Conservation (phyloP, 2,329 filamentous ascomycete genomes). For the Colletotrichum eleusines region DNA sequence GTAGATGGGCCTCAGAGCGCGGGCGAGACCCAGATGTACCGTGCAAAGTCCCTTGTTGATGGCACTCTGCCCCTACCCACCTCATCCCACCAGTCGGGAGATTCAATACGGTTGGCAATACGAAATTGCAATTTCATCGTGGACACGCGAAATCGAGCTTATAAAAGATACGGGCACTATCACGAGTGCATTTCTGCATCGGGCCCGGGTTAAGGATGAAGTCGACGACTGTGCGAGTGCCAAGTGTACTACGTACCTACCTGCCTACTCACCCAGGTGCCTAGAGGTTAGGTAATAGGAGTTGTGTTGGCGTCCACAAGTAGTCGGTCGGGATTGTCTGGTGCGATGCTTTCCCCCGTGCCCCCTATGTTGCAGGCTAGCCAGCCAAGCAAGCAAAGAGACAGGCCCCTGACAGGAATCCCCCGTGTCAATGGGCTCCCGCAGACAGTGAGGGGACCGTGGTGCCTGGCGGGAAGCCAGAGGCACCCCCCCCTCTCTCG, state of each 20-base stretch:
- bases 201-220: background rate
- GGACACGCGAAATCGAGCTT: background rate
- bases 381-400: conserved; percentile 2
- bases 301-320: background rate
- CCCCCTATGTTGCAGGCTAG: no score
- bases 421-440: conserved; percentile 7
- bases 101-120: conserved; percentile 21
- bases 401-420: conserved; percentile 23
- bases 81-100: conserved; percentile 16
- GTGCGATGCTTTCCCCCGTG: background rate
- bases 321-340: no score
- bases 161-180: background rate
- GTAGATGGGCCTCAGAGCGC: conserved; percentile 1
- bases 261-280: no score
- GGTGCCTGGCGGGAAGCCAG: conserved; percentile 23
- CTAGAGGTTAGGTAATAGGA: no score
- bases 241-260: background rate
- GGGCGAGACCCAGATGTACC: background rate
- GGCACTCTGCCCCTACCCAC: conserved; percentile 4
- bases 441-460: conserved; percentile 27
- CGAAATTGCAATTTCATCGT: conserved; percentile 34
- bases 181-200: no score
- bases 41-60: conserved; percentile 1
- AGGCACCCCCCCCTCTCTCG: background rate
- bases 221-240: background rate